A percentile compares a stretch with the other conserved stretches of the same genome.
phyloP scores from a whole-genome alignment of 2,329 filamentous ascomycete species.

The Magnaporthales sp. region DNA sequence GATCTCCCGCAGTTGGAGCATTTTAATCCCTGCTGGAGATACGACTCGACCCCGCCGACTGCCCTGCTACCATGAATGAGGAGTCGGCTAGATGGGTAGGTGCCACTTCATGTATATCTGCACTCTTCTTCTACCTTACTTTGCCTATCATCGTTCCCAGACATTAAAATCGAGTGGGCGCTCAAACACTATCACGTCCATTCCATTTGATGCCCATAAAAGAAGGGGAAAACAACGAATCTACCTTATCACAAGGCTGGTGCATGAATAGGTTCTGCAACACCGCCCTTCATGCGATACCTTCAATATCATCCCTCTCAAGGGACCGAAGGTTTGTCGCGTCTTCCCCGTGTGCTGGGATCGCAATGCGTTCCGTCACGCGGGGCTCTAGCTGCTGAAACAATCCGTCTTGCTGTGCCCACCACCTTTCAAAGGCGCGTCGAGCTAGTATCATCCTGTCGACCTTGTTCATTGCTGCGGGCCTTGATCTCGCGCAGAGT shows the following conservation, averaged over 20 bases:
- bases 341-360: neutral
- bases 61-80: neutral
- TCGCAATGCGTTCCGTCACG: neutral
- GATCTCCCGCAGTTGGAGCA: neutral
- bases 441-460: neutral
- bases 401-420: neutral
- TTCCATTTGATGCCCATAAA: neutral
- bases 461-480: neutral
- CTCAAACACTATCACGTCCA: neutral
- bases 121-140: neutral
- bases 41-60: neutral
- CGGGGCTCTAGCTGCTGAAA: neutral
- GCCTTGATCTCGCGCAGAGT: neutral
- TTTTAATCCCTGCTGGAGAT: neutral
- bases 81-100: neutral
- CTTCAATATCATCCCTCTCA: neutral
- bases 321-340: neutral
- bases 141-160: too few species aligned
- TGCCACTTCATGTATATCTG: neutral
- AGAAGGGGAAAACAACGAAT: neutral
- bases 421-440: neutral
- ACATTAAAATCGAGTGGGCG: neutral
- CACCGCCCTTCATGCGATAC: neutral
- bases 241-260: neutral
- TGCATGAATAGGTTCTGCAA: neutral